Evolutionary conservation across 345 rosid species (phyloP), one percentile per base, ranked within the genome.

Genomic region (Kernera saxatilis): DNA sequence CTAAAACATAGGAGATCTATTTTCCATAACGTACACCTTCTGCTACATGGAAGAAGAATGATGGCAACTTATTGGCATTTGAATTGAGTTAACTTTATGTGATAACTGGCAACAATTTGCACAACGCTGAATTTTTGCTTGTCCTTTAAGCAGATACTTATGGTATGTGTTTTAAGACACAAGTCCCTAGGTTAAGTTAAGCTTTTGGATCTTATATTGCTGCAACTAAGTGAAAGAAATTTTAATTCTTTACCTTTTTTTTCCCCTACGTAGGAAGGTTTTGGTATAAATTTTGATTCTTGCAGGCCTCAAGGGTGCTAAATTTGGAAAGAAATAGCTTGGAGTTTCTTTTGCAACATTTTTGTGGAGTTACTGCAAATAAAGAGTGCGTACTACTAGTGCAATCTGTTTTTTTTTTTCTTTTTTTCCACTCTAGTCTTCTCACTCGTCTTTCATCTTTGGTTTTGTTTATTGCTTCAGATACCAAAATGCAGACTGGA

Each of bases 401-500:
- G 74, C 68, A 68, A 52, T 50, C 78, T 32, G 59, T 62, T 69
- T 50, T 6, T 37, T 29, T 43, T 29, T 11, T 11, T 14, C 2
- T 43, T 22, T 14, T 19, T 58, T 41, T 15, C 4, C 18, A 8
- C 70, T 41, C 33, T 64, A 14, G 10, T 37, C 52, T 25, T 63
- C 49, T 43, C 60, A 14, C 60, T 76, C 35, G 8, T 25, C 23
- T 29, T 70, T 54, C 57, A 46, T 58, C 41, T 25, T 49, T 17
- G 5, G 6, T 41, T 64, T 64, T 58, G 35, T 57, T 53, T 17
- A 57, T 62, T 77, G 29, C 78, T 76, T 80, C 85, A 94, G 98
- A 69, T 94, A 94, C 79, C 99, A 94, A 81, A 88, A 87, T 79
- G 95, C 96, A 49, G 98, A 94, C 78, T 94, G 99, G 99, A 91